phyloP scores from a whole-genome alignment of 306 rosid species.

The Prunus davidiana region DNA sequence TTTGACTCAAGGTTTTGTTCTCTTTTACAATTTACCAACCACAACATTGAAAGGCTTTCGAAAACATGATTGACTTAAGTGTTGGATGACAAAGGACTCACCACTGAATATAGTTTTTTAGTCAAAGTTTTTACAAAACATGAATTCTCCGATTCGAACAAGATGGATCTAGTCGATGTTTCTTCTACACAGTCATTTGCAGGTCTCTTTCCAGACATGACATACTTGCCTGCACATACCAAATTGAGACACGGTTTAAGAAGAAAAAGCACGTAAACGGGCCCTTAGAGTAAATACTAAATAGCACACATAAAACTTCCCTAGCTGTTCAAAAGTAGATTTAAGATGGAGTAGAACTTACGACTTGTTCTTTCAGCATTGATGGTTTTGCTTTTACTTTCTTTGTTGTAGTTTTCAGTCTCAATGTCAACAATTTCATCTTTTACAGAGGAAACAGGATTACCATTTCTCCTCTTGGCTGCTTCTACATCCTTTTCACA shows the following conservation, averaged over 20 bases:
- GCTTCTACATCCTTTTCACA: conserved; percentile 75
- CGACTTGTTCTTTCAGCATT: neutral
- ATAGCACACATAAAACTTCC: neutral
- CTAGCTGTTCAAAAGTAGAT: neutral
- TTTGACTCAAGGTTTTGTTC: too few relatives aligned
- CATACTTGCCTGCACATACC: neutral
- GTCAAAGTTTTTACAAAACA: neutral
- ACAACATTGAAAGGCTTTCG: too few relatives aligned
- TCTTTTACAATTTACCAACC: too few relatives aligned
- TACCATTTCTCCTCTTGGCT: conserved; percentile 30
- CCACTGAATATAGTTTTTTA: neutral
- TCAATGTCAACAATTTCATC: conserved; percentile 1
- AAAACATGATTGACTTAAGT: neutral
- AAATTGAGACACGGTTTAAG: neutral
- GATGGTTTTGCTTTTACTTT: neutral
- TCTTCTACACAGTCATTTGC: neutral
- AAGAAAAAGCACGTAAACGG: neutral
- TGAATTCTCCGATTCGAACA: neutral
- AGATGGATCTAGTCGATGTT: neutral
- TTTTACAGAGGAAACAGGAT: conserved; percentile 15
- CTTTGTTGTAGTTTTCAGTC: neutral
- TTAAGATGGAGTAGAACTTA: neutral
- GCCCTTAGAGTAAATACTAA: neutral
- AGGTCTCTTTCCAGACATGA: neutral
- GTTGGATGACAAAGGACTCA: neutral